Conservation (phyloP, 169 alveolate species). For the Miamiensis avidus region DNA sequence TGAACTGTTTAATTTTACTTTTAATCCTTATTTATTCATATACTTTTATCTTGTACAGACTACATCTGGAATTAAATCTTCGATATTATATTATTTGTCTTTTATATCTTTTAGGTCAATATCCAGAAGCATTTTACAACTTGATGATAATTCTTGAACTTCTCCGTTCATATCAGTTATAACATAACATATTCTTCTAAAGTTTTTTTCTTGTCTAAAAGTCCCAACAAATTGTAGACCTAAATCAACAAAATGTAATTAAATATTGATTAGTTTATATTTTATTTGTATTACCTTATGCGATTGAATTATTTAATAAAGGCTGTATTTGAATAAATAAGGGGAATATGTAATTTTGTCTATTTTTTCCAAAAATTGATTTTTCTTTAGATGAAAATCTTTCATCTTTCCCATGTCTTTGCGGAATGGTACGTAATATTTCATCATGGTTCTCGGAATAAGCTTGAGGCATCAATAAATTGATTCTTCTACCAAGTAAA, state of each 20-base stretch:
- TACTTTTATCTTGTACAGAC: too few relatives aligned
- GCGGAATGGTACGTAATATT: background rate
- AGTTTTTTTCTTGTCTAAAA: background rate
- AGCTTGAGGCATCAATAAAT: slow-evolving; percentile 19
- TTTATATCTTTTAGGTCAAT: background rate
- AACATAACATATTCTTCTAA: background rate
- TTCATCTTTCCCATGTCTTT: slow-evolving; percentile 13
- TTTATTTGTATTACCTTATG: background rate
- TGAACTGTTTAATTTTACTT: background rate
- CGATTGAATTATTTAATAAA: background rate
- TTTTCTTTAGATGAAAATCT: slow-evolving; percentile 24
- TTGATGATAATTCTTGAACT: background rate
- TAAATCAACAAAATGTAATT: too few relatives aligned
- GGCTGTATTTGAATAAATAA: slow-evolving; percentile 11
- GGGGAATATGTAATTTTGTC: slow-evolving; percentile 25
- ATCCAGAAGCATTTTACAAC: background rate
- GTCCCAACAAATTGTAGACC: background rate
- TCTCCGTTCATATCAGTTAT: background rate
- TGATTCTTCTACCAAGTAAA: slow-evolving; percentile 19
- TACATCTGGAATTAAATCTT: background rate
- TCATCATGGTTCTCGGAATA: slow-evolving; percentile 12
- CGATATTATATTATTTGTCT: background rate
- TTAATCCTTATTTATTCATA: background rate
- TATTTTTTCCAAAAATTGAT: slow-evolving; percentile 23
- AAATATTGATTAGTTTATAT: too few relatives aligned